These are phyloP conservation scores for Dendrocalamus latiflorus DNA, from an alignment of 202 grass and related monocot genomes.

Conservation along the genomic window DNA sequence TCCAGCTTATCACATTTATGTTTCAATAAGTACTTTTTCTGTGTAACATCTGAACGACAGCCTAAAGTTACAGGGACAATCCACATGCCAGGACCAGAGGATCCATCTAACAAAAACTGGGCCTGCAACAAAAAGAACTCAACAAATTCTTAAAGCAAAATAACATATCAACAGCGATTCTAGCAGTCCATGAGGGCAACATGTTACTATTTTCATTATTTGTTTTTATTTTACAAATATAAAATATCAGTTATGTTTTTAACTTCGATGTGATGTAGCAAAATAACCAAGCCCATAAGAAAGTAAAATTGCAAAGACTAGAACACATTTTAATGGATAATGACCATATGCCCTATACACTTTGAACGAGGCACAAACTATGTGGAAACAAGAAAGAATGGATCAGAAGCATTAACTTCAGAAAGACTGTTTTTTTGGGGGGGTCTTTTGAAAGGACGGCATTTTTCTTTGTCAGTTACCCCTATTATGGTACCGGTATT, in stretches of 20 bases:
- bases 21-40: slow-evolving; percentile 63
- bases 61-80: slow-evolving; percentile 66
- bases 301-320: neutral
- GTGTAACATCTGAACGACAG: slow-evolving; percentile 48
- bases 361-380: neutral
- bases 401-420: neutral
- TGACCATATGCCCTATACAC: neutral
- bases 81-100: slow-evolving; percentile 57
- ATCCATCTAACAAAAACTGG: slow-evolving; percentile 78
- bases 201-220: neutral
- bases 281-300: neutral
- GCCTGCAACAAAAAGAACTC: slow-evolving; percentile 49
- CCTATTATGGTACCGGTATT: neutral
- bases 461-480: neutral
- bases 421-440: neutral
- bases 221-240: neutral
- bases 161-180: neutral
- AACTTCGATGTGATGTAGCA: neutral
- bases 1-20: slow-evolving; percentile 56
- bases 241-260: neutral
- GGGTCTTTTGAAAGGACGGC: neutral
- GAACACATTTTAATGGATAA: neutral
- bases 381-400: neutral
- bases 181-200: neutral
- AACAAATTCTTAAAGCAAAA: slow-evolving; percentile 7